These are phyloP conservation scores for Lizonia empirigonia DNA, from an alignment of 2,329 filamentous ascomycete genomes.

Conservation along the genomic window DNA sequence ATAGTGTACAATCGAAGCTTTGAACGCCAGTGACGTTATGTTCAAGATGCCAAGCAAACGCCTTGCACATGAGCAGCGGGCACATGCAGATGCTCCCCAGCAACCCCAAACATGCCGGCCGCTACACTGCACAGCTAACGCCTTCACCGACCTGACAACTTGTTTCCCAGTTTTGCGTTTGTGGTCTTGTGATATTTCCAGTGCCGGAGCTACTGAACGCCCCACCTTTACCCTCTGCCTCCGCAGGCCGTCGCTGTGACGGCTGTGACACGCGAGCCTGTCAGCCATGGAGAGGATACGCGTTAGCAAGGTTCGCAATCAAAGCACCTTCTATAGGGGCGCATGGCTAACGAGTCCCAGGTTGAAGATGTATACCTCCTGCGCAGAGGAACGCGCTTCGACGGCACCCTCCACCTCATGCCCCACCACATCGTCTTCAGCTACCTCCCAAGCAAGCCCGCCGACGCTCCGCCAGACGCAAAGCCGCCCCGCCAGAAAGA, in stretches of 20 bases:
- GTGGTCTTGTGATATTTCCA: neutral
- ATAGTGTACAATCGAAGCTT: no score
- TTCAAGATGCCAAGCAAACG: slow-evolving; percentile 14
- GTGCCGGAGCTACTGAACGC: neutral
- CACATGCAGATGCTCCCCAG: slow-evolving; percentile 14
- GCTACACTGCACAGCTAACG: slow-evolving; percentile 1
- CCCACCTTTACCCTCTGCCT: slow-evolving; percentile 1
- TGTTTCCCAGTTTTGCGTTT: neutral
- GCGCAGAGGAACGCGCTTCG: slow-evolving; percentile 61
- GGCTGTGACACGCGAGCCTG: slow-evolving; percentile 14
- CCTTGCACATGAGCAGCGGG: slow-evolving; percentile 10
- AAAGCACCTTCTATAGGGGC: neutral
- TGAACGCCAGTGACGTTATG: slow-evolving; percentile 13
- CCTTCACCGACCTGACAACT: neutral
- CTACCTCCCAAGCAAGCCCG: slow-evolving; percentile 54
- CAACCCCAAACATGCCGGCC: slow-evolving; percentile 9
- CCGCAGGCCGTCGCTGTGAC: slow-evolving; percentile 11
- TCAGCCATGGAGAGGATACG: slow-evolving; percentile 53
- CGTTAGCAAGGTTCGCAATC: slow-evolving; percentile 50
- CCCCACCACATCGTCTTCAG: slow-evolving; percentile 70
- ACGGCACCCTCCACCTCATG: slow-evolving; percentile 66
- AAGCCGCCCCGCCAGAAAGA: slow-evolving; percentile 64
- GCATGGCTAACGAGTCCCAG: slow-evolving; percentile 41
- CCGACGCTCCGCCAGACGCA: slow-evolving; percentile 43
- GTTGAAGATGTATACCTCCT: slow-evolving; percentile 67